phyloP scores from a whole-genome alignment of 257 asterid genomes.

The Penstemon davidsonii region DNA sequence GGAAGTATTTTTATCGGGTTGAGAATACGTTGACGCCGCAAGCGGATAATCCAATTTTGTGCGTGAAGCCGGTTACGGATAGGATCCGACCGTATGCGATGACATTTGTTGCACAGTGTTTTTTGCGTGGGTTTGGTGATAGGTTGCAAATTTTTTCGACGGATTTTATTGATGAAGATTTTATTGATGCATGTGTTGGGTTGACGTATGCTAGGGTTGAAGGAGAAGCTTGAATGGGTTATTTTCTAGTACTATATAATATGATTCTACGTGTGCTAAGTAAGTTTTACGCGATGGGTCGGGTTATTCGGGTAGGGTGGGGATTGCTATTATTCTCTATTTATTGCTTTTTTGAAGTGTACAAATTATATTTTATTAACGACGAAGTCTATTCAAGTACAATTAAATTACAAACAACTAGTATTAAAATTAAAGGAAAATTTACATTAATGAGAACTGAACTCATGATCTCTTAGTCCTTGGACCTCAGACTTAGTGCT shows the following conservation, averaged over 20 bases:
- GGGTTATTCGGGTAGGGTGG: neutral
- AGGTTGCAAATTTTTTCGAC: slow-evolving; percentile 74
- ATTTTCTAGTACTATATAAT: no score
- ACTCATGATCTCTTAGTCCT: neutral
- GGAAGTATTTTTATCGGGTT: slow-evolving; percentile 78
- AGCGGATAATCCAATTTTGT: slow-evolving; percentile 79
- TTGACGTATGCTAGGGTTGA: slow-evolving; percentile 67
- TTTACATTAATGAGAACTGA: neutral
- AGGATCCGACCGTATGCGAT: slow-evolving; percentile 73
- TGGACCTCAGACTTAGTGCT: no score
- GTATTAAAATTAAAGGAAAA: neutral
- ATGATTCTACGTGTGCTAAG: neutral
- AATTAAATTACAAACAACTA: neutral
- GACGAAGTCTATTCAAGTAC: no score
- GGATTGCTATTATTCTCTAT: neutral
- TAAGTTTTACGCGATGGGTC: neutral
- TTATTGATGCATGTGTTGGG: slow-evolving; percentile 82
- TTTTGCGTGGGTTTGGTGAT: slow-evolving; percentile 46
- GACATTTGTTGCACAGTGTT: slow-evolving; percentile 55
- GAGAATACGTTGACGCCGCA: slow-evolving; percentile 93
- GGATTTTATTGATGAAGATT: slow-evolving; percentile 76
- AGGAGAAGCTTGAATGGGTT: slow-evolving; percentile 42
- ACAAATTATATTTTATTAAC: no score
- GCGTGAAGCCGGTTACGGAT: slow-evolving; percentile 74
- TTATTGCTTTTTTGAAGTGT: neutral